phyloP scores from a whole-genome alignment of 1,284 basidiomycete species.

The Rhodotorula mucilaginosa region DNA sequence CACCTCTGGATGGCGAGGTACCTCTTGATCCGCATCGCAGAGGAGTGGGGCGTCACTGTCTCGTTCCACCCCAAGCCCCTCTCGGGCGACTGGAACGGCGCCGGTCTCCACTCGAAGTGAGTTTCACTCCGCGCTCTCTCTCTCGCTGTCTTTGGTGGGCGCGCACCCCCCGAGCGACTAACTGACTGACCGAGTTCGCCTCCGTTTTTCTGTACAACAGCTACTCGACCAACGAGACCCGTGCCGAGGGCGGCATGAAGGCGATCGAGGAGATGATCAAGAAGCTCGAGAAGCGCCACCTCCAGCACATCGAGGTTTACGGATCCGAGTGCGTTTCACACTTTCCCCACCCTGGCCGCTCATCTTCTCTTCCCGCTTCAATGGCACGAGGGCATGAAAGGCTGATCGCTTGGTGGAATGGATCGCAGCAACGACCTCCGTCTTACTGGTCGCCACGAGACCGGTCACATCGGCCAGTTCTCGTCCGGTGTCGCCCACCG shows the following conservation, averaged over 20 bases:
- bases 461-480: conserved; percentile 89
- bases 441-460: conserved; percentile 93
- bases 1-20: conserved; percentile 91
- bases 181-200: no score
- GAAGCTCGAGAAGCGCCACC: conserved; percentile 53
- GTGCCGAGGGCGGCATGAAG: conserved; percentile 90
- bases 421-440: conserved; percentile 71
- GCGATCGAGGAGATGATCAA: conserved; percentile 87
- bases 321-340: conserved; percentile 52
- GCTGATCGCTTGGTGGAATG: neutral
- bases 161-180: neutral
- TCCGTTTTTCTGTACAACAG: conserved; percentile 60
- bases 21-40: conserved; percentile 85
- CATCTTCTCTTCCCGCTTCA: neutral
- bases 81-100: conserved; percentile 98
- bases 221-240: conserved; percentile 88
- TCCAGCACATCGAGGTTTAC: conserved; percentile 81
- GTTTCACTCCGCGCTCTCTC: conserved; percentile 29
- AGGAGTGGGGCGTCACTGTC: conserved; percentile 96
- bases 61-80: conserved; percentile 99
- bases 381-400: neutral
- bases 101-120: conserved; percentile 67
- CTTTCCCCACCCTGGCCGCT: neutral
- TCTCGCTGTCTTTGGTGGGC: neutral
- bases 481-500: conserved; percentile 62